Evolutionary conservation across 2,329 filamentous ascomycete genomes (phyloP), one percentile per base, ranked within the genome.

Genomic region (Dactylellina leptospora): DNA sequence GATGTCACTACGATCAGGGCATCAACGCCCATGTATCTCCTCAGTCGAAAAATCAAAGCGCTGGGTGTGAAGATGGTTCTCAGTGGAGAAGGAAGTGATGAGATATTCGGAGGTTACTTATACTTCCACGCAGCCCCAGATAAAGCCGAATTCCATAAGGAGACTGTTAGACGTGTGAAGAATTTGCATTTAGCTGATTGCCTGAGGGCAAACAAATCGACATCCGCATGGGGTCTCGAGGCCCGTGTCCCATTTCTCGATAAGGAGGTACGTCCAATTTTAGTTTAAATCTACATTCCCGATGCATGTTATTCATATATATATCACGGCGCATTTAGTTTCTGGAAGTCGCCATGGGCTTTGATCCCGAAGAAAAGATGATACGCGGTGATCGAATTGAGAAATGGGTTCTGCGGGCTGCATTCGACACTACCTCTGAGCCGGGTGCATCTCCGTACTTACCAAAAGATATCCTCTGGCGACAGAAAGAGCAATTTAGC

Each of bases 31-130:
- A 99, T 99, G 95, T 99, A 97, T 83, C 84, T 99, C 74, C 86
- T 99, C 50, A 95, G 92, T 74, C 89, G 96, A 80, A 99, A 99
- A 85, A 99, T 99, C 85, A 99, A 99, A 85, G 95, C 93, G 33
- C 93, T 97, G 88, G 95, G 95, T 75, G 91, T 99, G 79, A 99
- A 99, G 87, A 99, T 99, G 95, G 95, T 99, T 64, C 86, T 99
- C 74, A 96, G 90, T 78, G 95, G 95, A 74, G 95, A 99, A 82
- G 95, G 95, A 53, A 95, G 90, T 78, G 95, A 99, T 81, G 95
- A 99, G 83, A 97, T 97, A 80, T 97, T 97, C 77, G 95, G 95
- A 74, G 95, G 95, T 58, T 99, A 99, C 82, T 87, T 99, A 18
- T 99, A 99, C 85, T 99, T 99, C 87, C 92, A 96, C 81, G 90